Base-by-base conservation (phyloP, 2,329 filamentous ascomycete species). In the Diaporthe batatas region DNA sequence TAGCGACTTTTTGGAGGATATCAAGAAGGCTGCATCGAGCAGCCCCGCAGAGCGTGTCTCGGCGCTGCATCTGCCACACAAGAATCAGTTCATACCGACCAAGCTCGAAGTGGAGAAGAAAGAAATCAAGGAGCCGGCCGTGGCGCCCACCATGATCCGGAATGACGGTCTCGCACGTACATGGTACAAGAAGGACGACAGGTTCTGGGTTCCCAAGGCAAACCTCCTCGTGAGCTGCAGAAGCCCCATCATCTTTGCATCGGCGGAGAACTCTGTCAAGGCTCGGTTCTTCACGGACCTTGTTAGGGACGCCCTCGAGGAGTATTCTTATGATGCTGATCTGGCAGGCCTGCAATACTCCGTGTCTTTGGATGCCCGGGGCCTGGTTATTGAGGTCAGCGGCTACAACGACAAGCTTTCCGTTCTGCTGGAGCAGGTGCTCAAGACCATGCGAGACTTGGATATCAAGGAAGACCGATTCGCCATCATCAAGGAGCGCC, bases 171-270 rank as follows among this genome's bases (percentile, higher is more conserved):
- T 91, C 44, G 91, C 94, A 0, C 91, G 95, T 39, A 92, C 94
- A 3, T 99, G 96, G 96, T 98, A 92, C 86, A 99, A 99, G 86
- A 98, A 98, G 83, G 96, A 99, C 78, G 96, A 99, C 78, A 95
- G 92, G 0, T 99, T 98, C 83, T 98, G 96, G 95, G 96, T 98
- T 12, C 96, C 96, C 11, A 98, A 97, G 82, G 96, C 94, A 4
- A 96, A 95, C 73, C 86, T 98, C 23, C 90, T 95, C 76, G 90
- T 98, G 75, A 94, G 92, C 77, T 87, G 97, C 76, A 90, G 92
- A 77, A 97, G 92, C 73, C 93, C 95, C 0, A 83, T 97, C 58
- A 91, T 93, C n/a, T 91, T 91, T 80, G 89, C 93, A 1, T 95
- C 93, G 6, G 93, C 95, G 1, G 91, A 93, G 72, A 95, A 93